Evolutionary conservation across 805 yeast species (phyloP).

Genomic region (Starmerella potacharoeniae): DNA sequence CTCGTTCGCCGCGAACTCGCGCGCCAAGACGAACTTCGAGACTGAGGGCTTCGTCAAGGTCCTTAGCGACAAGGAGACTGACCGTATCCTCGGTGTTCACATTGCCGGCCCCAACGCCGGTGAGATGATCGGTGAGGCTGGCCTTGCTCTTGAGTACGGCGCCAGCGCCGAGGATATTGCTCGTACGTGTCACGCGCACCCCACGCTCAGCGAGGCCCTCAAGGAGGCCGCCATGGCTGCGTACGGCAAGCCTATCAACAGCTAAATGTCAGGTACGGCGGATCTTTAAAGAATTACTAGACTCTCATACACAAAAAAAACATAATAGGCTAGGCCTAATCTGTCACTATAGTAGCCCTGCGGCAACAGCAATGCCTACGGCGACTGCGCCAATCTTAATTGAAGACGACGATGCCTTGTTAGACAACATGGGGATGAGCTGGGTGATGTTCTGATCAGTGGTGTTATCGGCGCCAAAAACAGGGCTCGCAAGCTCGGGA

Average conservation of each 20-base stretch:
- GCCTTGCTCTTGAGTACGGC: slow-evolving; percentile 95
- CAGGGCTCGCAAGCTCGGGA: not conserved
- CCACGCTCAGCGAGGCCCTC: slow-evolving; percentile 94
- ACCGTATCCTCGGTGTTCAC: slow-evolving; percentile 91
- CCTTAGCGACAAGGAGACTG: slow-evolving; percentile 92
- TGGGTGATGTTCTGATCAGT: not conserved
- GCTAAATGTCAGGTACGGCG: slow-evolving; percentile 32
- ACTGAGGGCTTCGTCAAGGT: slow-evolving; percentile 96
- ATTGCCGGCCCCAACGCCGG: slow-evolving; percentile 98
- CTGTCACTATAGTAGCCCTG: not conserved
- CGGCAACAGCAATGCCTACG: not conserved
- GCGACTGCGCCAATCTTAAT: not conserved
- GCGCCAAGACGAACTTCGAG: slow-evolving; percentile 97
- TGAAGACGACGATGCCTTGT: not conserved
- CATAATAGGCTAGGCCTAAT: not conserved
- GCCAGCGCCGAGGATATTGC: slow-evolving; percentile 97
- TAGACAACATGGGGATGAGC: not conserved
- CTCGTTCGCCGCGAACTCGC: slow-evolving; percentile 97
- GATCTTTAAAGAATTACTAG: not conserved
- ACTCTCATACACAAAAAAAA: not conserved
- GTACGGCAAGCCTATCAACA: slow-evolving; percentile 82
- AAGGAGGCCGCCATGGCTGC: slow-evolving; percentile 95
- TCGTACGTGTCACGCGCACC: slow-evolving; percentile 97
- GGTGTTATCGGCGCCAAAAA: not conserved
- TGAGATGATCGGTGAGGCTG: slow-evolving; percentile 98